These are phyloP conservation scores for Pseudogymnoascus destructans DNA, from an alignment of 2,329 filamentous ascomycete species.

Conservation along the genomic window DNA sequence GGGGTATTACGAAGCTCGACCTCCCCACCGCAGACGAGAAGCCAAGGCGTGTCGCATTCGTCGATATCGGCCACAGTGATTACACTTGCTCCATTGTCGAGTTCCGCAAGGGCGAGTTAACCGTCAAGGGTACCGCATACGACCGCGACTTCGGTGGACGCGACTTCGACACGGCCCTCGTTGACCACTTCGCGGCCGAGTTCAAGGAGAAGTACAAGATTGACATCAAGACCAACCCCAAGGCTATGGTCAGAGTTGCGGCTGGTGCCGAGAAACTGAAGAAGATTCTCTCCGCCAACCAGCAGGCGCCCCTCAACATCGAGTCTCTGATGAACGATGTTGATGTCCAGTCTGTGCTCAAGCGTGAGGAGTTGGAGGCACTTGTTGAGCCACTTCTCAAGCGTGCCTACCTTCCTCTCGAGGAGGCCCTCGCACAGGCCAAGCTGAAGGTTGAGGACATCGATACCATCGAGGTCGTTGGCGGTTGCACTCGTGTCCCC, in stretches of 20 bases:
- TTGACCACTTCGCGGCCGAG: conserved; percentile 88
- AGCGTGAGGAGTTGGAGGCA: conserved; percentile 85
- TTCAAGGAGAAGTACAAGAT: conserved; percentile 98
- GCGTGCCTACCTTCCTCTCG: conserved; percentile 59
- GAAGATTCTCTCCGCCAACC: conserved; percentile 95
- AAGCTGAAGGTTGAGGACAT: conserved; percentile 87
- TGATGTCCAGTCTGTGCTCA: conserved; percentile 79
- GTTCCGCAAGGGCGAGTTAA: conserved; percentile 92
- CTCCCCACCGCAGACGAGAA: conserved; percentile 80
- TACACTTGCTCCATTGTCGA: conserved; percentile 91
- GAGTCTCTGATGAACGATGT: conserved; percentile 98
- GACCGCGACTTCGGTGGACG: conserved; percentile 96
- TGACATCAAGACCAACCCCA: conserved; percentile 80
- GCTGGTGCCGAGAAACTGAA: conserved; percentile 93
- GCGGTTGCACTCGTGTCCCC: conserved; percentile 88
- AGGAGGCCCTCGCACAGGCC: conserved; percentile 88
- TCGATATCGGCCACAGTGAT: conserved; percentile 94
- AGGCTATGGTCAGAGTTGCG: conserved; percentile 76
- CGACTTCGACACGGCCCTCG: conserved; percentile 88
- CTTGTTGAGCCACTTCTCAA: conserved; percentile 75
- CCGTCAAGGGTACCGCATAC: conserved; percentile 82
- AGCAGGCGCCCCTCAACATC: conserved; percentile 83
- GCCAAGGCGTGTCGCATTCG: conserved; percentile 76
- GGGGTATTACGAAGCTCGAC: conserved; percentile 95
- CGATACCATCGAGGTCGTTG: conserved; percentile 83